Conservation (phyloP, 2,329 filamentous ascomycete genomes). For the Colletotrichum tamarilloi region DNA sequence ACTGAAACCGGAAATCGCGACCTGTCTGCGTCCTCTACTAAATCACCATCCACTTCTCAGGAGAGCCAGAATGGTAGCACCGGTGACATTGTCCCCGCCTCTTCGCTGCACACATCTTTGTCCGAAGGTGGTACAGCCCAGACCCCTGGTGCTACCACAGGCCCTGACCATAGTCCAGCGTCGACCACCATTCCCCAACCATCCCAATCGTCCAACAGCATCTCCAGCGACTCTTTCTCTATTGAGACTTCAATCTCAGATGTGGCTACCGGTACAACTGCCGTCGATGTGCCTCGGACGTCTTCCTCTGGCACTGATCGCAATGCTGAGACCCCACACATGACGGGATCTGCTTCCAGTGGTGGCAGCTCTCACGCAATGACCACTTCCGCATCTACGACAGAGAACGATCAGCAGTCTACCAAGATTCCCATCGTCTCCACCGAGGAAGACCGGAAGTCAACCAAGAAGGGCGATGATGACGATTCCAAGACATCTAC, state of each 20-base stretch:
- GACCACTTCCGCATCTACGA: too few relatives aligned
- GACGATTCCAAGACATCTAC: neutral
- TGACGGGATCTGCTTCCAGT: neutral
- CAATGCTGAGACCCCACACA: neutral
- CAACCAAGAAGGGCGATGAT: neutral
- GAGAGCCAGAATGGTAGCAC: neutral
- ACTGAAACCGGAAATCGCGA: too few relatives aligned
- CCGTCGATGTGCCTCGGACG: neutral
- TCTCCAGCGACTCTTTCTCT: neutral
- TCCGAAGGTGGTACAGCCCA: neutral
- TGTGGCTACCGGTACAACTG: too few relatives aligned
- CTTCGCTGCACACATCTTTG: neutral
- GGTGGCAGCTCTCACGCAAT: neutral
- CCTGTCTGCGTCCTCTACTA: neutral
- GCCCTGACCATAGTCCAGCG: neutral
- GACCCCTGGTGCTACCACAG: slow-evolving; percentile 2
- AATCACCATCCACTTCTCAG: neutral
- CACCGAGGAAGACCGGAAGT: neutral
- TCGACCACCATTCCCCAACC: neutral
- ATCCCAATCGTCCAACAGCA: neutral
- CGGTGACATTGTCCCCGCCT: neutral
- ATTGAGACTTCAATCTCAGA: too few relatives aligned
- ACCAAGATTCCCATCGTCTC: neutral
- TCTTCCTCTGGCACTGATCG: neutral
- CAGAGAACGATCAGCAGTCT: neutral